Conservation (phyloP, 1,284 basidiomycete genomes). For the Leccinum cinnamomeum region DNA sequence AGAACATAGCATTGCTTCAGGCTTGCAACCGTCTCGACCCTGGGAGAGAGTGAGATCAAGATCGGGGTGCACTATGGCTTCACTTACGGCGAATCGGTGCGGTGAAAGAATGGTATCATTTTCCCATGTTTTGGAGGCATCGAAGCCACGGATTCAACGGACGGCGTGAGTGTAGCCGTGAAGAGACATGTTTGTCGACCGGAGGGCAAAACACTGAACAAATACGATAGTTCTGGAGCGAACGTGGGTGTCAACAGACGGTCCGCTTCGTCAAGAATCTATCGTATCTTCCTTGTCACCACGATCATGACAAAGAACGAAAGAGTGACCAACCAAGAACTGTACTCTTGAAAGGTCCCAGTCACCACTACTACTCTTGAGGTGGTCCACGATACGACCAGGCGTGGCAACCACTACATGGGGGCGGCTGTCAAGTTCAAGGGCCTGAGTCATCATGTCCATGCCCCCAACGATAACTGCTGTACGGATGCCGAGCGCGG, state of each 20-base stretch:
- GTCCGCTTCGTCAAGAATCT: constrained; percentile 98
- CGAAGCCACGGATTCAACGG: constrained; percentile 80
- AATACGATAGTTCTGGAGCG: constrained; percentile 78
- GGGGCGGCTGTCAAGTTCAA: constrained; percentile 83
- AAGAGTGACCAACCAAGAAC: constrained; percentile 65
- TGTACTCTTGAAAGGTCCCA: constrained; percentile 87
- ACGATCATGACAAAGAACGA: background rate
- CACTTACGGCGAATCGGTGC: constrained; percentile 76
- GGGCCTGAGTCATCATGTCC: constrained; percentile 96
- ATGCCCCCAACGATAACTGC: constrained; percentile 95
- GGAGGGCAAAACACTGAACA: constrained; percentile 80
- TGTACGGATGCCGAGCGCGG: constrained; percentile 77
- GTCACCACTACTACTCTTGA: constrained; percentile 76
- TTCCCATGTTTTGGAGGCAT: constrained; percentile 81
- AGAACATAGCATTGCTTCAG: constrained; percentile 91
- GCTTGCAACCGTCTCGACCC: constrained; percentile 82
- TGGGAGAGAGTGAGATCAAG: constrained; percentile 34
- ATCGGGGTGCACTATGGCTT: background rate
- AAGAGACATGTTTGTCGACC: constrained; percentile 95
- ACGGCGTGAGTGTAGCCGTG: constrained; percentile 90
- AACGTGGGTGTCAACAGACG: constrained; percentile 90
- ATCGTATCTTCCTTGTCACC: constrained; percentile 8
- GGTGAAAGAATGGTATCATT: constrained; percentile 84
- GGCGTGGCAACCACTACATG: constrained; percentile 97
- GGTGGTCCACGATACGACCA: constrained; percentile 90